Conservation (phyloP, 2,329 filamentous ascomycete genomes). For the Phaeosphaeria sp. region DNA sequence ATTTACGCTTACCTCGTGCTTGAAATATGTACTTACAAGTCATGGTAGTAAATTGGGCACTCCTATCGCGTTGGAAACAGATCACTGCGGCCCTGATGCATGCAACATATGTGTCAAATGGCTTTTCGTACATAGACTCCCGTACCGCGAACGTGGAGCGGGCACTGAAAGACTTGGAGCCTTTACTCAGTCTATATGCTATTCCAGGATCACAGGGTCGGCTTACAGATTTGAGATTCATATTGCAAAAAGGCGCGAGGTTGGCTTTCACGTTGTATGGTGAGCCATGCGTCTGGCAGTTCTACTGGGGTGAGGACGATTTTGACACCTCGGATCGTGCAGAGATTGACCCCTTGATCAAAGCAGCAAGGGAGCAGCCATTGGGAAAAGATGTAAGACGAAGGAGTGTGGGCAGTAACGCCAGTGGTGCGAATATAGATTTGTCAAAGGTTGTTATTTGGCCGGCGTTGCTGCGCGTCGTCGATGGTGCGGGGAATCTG, state of each 20-base stretch:
- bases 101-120: background rate
- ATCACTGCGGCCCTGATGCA: background rate
- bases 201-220: background rate
- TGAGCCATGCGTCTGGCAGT: background rate
- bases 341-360: background rate
- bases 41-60: background rate
- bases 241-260: background rate
- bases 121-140: background rate
- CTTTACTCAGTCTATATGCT: background rate
- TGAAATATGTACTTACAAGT: too few relatives aligned
- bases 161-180: background rate
- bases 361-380: background rate
- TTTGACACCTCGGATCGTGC: background rate
- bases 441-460: background rate
- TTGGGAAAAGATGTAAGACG: background rate
- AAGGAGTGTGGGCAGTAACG: background rate
- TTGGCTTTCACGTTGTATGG: background rate
- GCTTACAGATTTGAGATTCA: background rate
- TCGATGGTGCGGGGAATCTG: background rate
- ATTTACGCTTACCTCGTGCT: too few relatives aligned
- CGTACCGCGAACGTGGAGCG: background rate
- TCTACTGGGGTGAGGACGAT: background rate
- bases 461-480: background rate
- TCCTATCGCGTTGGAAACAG: background rate
- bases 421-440: background rate